Percentiles rank a stretch among this genome's conserved stretches.
phyloP scores from a whole-genome alignment of 495 filamentous ascomycete species.

The Neurospora africana region DNA sequence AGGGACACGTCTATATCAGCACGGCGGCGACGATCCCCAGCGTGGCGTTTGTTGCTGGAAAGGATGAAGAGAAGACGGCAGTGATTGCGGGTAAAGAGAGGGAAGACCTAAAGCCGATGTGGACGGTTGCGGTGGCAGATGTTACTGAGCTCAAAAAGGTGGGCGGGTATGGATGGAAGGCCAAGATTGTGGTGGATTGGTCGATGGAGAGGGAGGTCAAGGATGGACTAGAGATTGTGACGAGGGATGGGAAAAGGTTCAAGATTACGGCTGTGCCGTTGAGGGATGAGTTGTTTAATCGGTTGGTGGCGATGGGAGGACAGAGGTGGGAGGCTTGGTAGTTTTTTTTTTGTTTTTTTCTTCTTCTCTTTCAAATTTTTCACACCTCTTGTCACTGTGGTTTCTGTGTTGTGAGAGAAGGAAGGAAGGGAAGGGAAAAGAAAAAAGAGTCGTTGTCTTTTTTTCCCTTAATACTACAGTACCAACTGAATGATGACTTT shows the following conservation, averaged over 20 bases:
- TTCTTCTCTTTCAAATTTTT: too few relatives aligned
- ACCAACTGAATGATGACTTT: neutral
- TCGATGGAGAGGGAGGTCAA: slow-evolving; percentile 63
- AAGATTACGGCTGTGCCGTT: slow-evolving; percentile 65
- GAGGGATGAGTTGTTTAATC: slow-evolving; percentile 78
- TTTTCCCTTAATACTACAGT: neutral
- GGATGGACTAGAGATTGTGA: slow-evolving; percentile 64
- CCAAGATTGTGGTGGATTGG: slow-evolving; percentile 77
- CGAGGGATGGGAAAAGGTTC: slow-evolving; percentile 41
- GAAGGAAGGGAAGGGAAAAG: too few relatives aligned
- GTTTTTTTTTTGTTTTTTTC: neutral
- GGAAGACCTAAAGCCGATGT: slow-evolving; percentile 44
- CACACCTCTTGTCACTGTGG: too few relatives aligned
- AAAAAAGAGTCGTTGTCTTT: neutral
- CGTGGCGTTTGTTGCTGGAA: slow-evolving; percentile 45
- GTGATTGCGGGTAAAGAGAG: slow-evolving; percentile 38
- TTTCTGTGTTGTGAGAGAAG: too few relatives aligned
- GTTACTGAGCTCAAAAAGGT: slow-evolving; percentile 65
- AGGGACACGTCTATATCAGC: slow-evolving; percentile 61
- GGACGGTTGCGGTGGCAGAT: slow-evolving; percentile 42
- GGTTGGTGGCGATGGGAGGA: slow-evolving; percentile 66
- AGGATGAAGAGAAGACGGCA: slow-evolving; percentile 1
- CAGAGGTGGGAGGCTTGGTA: slow-evolving; percentile 86
- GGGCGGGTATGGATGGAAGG: slow-evolving; percentile 82
- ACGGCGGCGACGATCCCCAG: slow-evolving; percentile 49